These are phyloP conservation scores for Rhodomyrtus psidioides DNA, from an alignment of 441 rosid genomes.

Conservation along the genomic window DNA sequence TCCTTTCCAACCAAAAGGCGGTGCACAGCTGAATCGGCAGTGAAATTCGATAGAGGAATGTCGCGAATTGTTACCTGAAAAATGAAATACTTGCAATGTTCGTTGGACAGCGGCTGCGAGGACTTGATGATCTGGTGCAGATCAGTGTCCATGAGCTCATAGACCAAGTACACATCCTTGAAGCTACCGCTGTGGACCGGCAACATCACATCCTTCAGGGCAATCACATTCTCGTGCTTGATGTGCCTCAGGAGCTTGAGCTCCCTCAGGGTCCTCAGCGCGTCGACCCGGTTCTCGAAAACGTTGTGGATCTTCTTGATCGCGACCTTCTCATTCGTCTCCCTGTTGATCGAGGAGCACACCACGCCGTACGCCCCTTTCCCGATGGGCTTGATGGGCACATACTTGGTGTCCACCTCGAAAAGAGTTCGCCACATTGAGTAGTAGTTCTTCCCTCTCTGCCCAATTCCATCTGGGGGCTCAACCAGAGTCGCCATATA, in stretches of 20 bases:
- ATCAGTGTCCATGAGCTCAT: background rate
- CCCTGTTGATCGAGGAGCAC: background rate
- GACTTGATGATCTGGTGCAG: background rate
- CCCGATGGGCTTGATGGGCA: background rate
- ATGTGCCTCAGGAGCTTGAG: background rate
- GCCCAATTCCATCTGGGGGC: constrained; percentile 2
- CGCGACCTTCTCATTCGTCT: background rate
- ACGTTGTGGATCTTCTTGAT: background rate
- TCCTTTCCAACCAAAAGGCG: background rate
- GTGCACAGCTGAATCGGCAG: background rate
- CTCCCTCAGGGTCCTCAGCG: constrained; percentile 1
- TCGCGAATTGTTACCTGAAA: background rate
- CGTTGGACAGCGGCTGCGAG: background rate
- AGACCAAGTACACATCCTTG: background rate
- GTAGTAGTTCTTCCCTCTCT: constrained; percentile 4
- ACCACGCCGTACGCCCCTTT: background rate
- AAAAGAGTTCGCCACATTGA: background rate
- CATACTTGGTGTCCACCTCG: constrained; percentile 5
- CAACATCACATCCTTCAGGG: background rate
- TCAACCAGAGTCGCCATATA: background rate
- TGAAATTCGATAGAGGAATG: background rate
- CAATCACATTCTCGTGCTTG: background rate
- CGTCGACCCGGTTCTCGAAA: background rate
- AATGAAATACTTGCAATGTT: background rate
- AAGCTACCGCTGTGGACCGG: background rate